A percentile compares a stretch with the other conserved stretches of the same genome.
phyloP scores from a whole-genome alignment of 2,329 filamentous ascomycete genomes.

The Cylindrodendrum hubeiense region DNA sequence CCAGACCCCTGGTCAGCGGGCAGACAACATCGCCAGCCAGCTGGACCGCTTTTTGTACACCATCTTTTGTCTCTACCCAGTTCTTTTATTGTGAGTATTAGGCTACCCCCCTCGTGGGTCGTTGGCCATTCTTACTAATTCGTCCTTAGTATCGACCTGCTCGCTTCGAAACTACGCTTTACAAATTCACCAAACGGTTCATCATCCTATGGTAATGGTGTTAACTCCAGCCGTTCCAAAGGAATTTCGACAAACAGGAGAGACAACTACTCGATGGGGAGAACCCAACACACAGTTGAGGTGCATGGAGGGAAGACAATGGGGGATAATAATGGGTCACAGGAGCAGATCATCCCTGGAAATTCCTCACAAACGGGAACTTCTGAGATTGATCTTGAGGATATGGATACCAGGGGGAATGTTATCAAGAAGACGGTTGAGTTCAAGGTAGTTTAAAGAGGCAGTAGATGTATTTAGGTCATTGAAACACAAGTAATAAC shows the following conservation, averaged over 20 bases:
- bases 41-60: slow-evolving; percentile 55
- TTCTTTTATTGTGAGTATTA: slow-evolving; percentile 51
- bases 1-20: slow-evolving; percentile 50
- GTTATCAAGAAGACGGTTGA: slow-evolving; percentile 36
- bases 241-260: background rate
- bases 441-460: slow-evolving; percentile 23
- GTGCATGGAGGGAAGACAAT: slow-evolving; percentile 19
- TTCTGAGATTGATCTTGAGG: slow-evolving; percentile 29
- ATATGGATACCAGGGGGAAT: slow-evolving; percentile 32
- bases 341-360: slow-evolving; percentile 31
- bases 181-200: slow-evolving; percentile 1
- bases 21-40: slow-evolving; percentile 50
- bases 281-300: slow-evolving; percentile 22
- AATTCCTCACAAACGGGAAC: slow-evolving; percentile 15
- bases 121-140: fast-evolving
- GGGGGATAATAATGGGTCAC: slow-evolving; percentile 27
- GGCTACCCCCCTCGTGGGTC: fast-evolving
- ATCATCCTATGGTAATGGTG: background rate
- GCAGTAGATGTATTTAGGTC: background rate
- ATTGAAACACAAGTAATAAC: background rate
- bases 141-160: slow-evolving; percentile 44
- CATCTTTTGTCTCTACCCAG: slow-evolving; percentile 54
- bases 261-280: background rate
- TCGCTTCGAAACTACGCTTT: slow-evolving; percentile 49
- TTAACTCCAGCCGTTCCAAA: background rate